A percentile compares a stretch with the other conserved stretches of the same genome.
These are phyloP conservation scores for Wallacemonas rigidus DNA, from an alignment of 208 protist genomes.

Conservation along the genomic window DNA sequence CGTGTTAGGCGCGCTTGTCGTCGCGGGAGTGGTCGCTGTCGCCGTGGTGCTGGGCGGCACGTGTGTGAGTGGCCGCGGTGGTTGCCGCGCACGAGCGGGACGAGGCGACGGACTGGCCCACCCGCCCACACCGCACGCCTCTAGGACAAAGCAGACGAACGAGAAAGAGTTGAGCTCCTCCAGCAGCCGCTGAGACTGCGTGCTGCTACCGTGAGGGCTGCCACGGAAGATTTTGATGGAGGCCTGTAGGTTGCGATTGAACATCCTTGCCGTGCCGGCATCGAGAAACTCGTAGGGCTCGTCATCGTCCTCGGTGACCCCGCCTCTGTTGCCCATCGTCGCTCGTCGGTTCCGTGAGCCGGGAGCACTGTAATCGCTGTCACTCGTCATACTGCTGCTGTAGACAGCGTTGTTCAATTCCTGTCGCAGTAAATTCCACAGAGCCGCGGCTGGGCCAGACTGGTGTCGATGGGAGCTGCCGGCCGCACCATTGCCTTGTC, in stretches of 20 bases:
- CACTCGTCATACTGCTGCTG: slow-evolving; percentile 12
- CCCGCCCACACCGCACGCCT: slow-evolving; percentile 52
- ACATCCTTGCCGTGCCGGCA: slow-evolving; percentile 47
- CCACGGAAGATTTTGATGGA: slow-evolving; percentile 65
- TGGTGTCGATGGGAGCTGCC: slow-evolving; percentile 18
- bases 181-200: slow-evolving; percentile 45
- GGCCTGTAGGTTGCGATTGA: slow-evolving; percentile 53
- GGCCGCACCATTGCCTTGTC: slow-evolving; percentile 14
- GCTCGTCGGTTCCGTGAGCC: background rate
- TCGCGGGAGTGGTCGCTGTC: background rate
- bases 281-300: slow-evolving; percentile 31
- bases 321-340: slow-evolving; percentile 6
- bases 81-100: background rate
- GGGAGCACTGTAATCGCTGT: slow-evolving; percentile 15
- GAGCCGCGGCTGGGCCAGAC: slow-evolving; percentile 29
- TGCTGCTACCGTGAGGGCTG: slow-evolving; percentile 52
- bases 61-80: background rate
- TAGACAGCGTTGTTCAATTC: slow-evolving; percentile 26
- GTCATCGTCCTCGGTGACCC: slow-evolving; percentile 16
- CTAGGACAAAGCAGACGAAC: slow-evolving; percentile 68
- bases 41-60: background rate
- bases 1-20: slow-evolving; percentile 61
- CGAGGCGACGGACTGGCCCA: slow-evolving; percentile 16
- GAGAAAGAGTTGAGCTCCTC: slow-evolving; percentile 57
- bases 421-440: slow-evolving; percentile 44